A percentile compares a stretch with the other conserved stretches of the same genome.
Conservation (phyloP, 1,284 basidiomycete species). For the Chalciporus sp. region DNA sequence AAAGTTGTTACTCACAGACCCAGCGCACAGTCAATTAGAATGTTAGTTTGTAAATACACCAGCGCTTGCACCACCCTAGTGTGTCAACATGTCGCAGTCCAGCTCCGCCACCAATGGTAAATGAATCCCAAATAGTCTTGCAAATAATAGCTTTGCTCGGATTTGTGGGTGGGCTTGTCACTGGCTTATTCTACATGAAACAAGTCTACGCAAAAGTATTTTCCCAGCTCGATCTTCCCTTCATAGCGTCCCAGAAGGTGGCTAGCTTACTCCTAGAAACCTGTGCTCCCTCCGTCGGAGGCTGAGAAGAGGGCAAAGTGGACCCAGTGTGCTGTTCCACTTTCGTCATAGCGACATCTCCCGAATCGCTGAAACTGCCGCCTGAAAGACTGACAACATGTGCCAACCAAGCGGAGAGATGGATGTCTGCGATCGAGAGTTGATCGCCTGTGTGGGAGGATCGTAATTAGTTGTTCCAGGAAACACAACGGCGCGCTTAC, state of each 20-base stretch:
- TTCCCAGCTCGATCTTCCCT: constrained; percentile 68
- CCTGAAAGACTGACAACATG: constrained; percentile 62
- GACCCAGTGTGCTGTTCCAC: constrained; percentile 52
- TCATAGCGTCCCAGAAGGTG: constrained; percentile 70
- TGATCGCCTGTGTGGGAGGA: constrained; percentile 58
- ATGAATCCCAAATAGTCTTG: neutral
- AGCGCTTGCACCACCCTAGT: too few species aligned
- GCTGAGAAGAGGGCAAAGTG: constrained; percentile 36
- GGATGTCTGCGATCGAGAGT: constrained; percentile 79
- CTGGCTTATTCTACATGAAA: neutral
- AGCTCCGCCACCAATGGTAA: neutral
- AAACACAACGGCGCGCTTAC: constrained; percentile 40
- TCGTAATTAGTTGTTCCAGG: neutral
- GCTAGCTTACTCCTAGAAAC: constrained; percentile 47
- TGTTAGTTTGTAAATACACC: too few species aligned
- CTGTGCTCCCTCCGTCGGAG: constrained; percentile 13
- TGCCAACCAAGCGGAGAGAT: constrained; percentile 78
- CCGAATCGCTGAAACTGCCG: constrained; percentile 50
- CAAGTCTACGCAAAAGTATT: constrained; percentile 51
- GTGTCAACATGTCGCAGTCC: too few species aligned
- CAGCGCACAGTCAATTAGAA: too few species aligned
- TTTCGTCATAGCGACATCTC: constrained; percentile 48
- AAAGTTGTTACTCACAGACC: too few species aligned
- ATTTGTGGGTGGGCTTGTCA: neutral
- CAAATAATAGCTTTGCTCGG: neutral